Evolutionary conservation across 192 early-diverging fungal genomes (phyloP).

Genomic region (Podila horticola): DNA sequence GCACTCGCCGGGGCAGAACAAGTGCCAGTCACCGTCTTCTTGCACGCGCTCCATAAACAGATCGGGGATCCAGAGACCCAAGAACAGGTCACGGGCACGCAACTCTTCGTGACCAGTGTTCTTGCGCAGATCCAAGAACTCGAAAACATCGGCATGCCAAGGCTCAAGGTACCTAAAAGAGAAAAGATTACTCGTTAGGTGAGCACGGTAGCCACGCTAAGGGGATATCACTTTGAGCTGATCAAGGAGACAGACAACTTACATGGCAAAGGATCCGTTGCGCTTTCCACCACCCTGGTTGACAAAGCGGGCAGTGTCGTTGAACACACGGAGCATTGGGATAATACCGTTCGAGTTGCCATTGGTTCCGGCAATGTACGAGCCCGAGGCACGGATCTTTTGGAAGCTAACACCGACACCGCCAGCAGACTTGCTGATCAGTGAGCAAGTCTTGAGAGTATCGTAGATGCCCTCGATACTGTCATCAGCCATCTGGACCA

Average conservation of each 20-base stretch:
- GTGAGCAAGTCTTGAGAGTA: slow-evolving; percentile 92
- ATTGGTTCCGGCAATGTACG: slow-evolving; percentile 98
- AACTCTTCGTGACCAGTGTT: slow-evolving; percentile 97
- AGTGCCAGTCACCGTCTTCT: slow-evolving; percentile 88
- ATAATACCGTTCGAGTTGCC: slow-evolving; percentile 96
- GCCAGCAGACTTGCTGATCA: slow-evolving; percentile 96
- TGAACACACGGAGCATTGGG: slow-evolving; percentile 97
- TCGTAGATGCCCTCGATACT: slow-evolving; percentile 98
- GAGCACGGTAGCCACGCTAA: too few species aligned
- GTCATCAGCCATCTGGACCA: slow-evolving; percentile 95
- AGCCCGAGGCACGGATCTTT: slow-evolving; percentile 92
- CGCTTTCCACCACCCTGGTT: slow-evolving; percentile 98
- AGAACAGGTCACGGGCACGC: slow-evolving; percentile 95
- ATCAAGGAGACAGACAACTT: slow-evolving; percentile 14
- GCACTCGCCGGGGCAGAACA: slow-evolving; percentile 95
- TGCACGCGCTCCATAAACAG: slow-evolving; percentile 97
- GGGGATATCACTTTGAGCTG: too few species aligned
- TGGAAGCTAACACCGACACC: slow-evolving; percentile 96
- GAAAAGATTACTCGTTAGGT: neutral
- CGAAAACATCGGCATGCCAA: slow-evolving; percentile 97
- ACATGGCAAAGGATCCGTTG: slow-evolving; percentile 95
- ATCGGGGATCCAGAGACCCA: slow-evolving; percentile 96
- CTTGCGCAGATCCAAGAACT: slow-evolving; percentile 94
- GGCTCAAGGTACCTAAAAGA: slow-evolving; percentile 86
- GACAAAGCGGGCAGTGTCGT: slow-evolving; percentile 97